Percentiles rank a stretch among this genome's conserved stretches.
These are phyloP conservation scores for Xylaria palmicola DNA, from an alignment of 495 filamentous ascomycete genomes.

Conservation along the genomic window DNA sequence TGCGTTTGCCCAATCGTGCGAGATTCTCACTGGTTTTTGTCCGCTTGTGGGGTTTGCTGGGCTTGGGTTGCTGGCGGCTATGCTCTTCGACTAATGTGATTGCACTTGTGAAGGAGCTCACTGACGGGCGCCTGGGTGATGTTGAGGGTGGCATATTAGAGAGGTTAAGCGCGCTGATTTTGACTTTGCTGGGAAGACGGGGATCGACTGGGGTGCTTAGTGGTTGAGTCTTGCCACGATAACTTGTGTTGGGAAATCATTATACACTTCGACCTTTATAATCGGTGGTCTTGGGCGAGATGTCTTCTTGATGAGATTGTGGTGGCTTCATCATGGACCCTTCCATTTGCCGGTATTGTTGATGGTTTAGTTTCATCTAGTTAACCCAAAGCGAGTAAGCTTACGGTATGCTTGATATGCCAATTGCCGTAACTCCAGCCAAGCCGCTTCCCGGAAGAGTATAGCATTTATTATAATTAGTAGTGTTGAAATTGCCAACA, in stretches of 20 bases:
- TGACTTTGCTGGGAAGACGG: background rate
- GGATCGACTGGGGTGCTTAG: background rate
- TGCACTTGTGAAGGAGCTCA: conserved; percentile 1
- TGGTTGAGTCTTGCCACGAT: background rate
- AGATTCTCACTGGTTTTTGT: conserved; percentile 3
- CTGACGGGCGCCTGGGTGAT: background rate
- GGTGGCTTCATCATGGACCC: background rate
- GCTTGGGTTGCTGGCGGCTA: background rate
- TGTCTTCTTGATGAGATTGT: background rate
- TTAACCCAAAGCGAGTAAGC: background rate
- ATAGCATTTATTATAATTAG: conserved; percentile 8
- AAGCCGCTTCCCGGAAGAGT: background rate
- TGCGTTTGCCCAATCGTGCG: conserved; percentile 7
- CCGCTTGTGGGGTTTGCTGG: background rate
- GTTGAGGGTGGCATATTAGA: background rate
- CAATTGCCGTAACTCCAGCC: background rate
- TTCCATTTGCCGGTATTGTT: background rate
- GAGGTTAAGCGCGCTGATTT: background rate
- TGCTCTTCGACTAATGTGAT: conserved; percentile 10
- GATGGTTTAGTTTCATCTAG: background rate
- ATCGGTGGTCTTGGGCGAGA: background rate
- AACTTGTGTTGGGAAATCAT: background rate
- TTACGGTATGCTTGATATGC: background rate
- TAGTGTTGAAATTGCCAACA: conserved; percentile 8
- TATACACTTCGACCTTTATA: background rate